These are phyloP conservation scores for Ascochyta rabiei DNA, from an alignment of 2,329 filamentous ascomycete genomes.

Conservation along the genomic window DNA sequence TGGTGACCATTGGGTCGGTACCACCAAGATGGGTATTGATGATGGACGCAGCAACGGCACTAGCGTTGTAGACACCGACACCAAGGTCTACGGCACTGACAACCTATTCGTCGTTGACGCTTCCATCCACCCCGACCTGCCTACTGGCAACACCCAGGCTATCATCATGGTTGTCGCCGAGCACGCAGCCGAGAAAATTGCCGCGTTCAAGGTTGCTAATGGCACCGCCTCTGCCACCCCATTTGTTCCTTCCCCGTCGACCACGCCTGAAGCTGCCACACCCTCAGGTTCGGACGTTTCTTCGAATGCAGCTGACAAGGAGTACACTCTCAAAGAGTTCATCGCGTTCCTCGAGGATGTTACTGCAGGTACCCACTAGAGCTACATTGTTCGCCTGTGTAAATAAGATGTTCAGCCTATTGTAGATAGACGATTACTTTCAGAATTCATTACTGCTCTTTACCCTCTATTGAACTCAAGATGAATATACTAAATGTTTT, in stretches of 20 bases:
- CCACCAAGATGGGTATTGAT: slow-evolving; percentile 16
- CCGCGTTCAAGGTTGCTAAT: slow-evolving; percentile 45
- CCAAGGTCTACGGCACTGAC: slow-evolving; percentile 53
- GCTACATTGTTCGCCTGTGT: too few species aligned
- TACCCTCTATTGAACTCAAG: too few species aligned
- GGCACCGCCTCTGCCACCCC: slow-evolving; percentile 51
- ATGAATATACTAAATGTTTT: too few species aligned
- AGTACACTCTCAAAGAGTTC: slow-evolving; percentile 11
- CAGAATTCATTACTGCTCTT: too few species aligned
- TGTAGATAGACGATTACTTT: too few species aligned
- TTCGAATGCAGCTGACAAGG: neutral
- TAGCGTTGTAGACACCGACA: slow-evolving; percentile 41
- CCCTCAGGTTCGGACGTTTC: neutral
- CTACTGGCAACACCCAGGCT: slow-evolving; percentile 70
- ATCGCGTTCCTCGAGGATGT: slow-evolving; percentile 11
- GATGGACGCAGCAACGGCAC: slow-evolving; percentile 41
- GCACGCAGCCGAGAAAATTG: slow-evolving; percentile 61
- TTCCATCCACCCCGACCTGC: slow-evolving; percentile 67
- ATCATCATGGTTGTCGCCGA: slow-evolving; percentile 71
- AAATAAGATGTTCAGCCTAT: too few species aligned
- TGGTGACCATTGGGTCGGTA: slow-evolving; percentile 15
- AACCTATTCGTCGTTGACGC: slow-evolving; percentile 55
- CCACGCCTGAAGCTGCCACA: slow-evolving; percentile 4
- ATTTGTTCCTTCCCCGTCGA: slow-evolving; percentile 17
- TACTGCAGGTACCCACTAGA: neutral